Conservation (phyloP, 2,329 filamentous ascomycete species). For the Pseudocercospora eumusae region DNA sequence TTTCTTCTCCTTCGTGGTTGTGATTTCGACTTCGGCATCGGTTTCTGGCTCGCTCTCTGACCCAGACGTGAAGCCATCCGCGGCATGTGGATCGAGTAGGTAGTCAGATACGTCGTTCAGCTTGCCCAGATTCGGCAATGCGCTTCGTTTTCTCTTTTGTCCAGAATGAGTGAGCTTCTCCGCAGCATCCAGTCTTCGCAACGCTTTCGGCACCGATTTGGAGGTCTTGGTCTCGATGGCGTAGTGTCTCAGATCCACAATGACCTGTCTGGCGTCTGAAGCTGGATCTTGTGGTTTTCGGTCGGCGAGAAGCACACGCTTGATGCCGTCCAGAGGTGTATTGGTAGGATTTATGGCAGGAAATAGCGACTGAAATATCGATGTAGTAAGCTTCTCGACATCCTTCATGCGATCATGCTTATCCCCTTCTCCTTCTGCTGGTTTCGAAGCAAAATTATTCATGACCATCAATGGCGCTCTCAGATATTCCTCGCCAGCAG, state of each 20-base stretch:
- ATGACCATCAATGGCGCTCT: conserved; percentile 92
- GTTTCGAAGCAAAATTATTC: conserved; percentile 83
- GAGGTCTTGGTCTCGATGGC: conserved; percentile 88
- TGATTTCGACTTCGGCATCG: conserved; percentile 90
- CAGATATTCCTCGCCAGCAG: conserved; percentile 76
- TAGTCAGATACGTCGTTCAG: conserved; percentile 94
- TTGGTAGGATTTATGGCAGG: conserved; percentile 91
- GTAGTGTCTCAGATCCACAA: conserved; percentile 88
- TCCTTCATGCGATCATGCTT: conserved; percentile 74
- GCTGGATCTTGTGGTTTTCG: conserved; percentile 59
- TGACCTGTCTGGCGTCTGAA: conserved; percentile 54
- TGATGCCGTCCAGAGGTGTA: conserved; percentile 88
- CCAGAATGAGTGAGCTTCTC: conserved; percentile 69
- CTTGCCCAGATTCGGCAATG: conserved; percentile 83
- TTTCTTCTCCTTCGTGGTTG: conserved; percentile 61
- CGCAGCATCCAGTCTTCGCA: conserved; percentile 80
- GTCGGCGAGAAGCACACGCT: conserved; percentile 85
- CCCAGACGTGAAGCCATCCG: conserved; percentile 84
- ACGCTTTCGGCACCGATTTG: conserved; percentile 73
- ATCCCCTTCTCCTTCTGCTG: conserved; percentile 43
- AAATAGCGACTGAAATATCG: conserved; percentile 93
- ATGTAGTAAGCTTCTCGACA: conserved; percentile 88
- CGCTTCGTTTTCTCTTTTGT: conserved; percentile 43
- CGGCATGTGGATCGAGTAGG: conserved; percentile 75
- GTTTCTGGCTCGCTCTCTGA: conserved; percentile 92